Base-by-base conservation (phyloP, 2,329 filamentous ascomycete genomes). In the Zelopaecilomyces penicillatus region DNA sequence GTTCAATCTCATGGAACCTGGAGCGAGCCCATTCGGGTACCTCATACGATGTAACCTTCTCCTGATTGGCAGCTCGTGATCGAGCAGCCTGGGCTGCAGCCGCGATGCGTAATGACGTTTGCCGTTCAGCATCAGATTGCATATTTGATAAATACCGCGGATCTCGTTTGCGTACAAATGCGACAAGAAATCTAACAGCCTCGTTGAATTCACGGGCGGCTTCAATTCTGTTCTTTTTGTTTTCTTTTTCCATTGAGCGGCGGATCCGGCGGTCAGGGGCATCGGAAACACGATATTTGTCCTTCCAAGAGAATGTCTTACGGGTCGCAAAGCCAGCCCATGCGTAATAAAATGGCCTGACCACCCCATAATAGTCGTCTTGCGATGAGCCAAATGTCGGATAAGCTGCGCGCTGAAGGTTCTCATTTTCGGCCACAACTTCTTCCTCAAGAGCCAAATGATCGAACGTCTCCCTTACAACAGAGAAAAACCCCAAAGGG, bases 211-310 rank as follows among this genome's bases (percentile, higher is more conserved):
- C 87, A 45, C 84, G 79, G 8, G 85, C 78, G 3, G 82, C 88
- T 43, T 91, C 85, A 19, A 96, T 90, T 42, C 93, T 78, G 27
- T 84, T 66, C 51, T 85, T 85, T 54, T 82, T 86, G 63, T 98
- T 98, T 61, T 96, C 91, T 64, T 95, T 96, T 60, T 97, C 93
- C 82, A 97, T 95, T 34, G 87, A 58, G 30, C 93, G 79, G 42
- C 91, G 81, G 11, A 87, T 74, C 33, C 84, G 79, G 41, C 93
- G 81, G 65, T 98, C 91, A 1, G 89, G 88, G 1, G 89, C 91
- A 55, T 96, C 89, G 0, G 85, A 83, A 19, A 89, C 74, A 41
- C 85, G 77, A 65, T 94, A 93, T 49, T 80, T 76, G 60, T 98
- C 90, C 60, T 83, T 86, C 91, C 93, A 98, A 1, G 85, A 74